Evolutionary conservation across 306 rosid genomes (phyloP), one percentile per base, ranked within the genome.

Genomic region (Rosa multiflora): DNA sequence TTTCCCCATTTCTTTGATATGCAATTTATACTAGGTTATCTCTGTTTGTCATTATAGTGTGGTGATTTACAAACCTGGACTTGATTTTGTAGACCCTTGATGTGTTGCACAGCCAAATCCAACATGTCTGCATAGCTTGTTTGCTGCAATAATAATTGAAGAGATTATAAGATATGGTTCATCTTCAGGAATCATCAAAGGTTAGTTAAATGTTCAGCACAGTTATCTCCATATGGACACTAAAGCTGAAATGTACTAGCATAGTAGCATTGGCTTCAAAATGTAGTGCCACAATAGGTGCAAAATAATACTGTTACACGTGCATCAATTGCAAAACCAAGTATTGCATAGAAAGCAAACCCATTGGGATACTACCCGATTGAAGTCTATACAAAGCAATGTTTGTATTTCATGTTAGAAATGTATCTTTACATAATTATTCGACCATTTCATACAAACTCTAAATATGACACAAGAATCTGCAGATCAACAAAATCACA

Each of bases 91-190:
- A 95, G 98, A 67, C 98, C 99, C 81, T 90, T 95, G 81, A 95
- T 95, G 72, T 95, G 99, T 75, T 95, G 97, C 83, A 95, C 99
- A 5, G 99, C 99, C 81, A 95, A 84, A 85, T 95, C 98, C 74
- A 95, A 88, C 99, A 95, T 95, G 88, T 95, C 99, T 23, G 99
- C 70, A 76, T 95, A 95, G 89, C 99, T 93, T 73, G 99, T 95
- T 95, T 95, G 98, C 99, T 95, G 89, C 82, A 85, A 74, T 56
- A 39, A 77, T 67, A 82, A 51, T 58, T 3, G 6, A 68, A 82
- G 20, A 83, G 68, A 42, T 35, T 56, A 35, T 42, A 55, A 53
- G 64, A 47, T 10, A 40, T 23, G 51, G 48, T 61, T 58, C 32
- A 29, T 53, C 46, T 11, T 58, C 59, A 20, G 70, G 59, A 67